A percentile compares a stretch with the other conserved stretches of the same genome.
These are phyloP conservation scores for Zizania latifolia DNA, from an alignment of 176 grass and related monocot genomes.

Conservation along the genomic window DNA sequence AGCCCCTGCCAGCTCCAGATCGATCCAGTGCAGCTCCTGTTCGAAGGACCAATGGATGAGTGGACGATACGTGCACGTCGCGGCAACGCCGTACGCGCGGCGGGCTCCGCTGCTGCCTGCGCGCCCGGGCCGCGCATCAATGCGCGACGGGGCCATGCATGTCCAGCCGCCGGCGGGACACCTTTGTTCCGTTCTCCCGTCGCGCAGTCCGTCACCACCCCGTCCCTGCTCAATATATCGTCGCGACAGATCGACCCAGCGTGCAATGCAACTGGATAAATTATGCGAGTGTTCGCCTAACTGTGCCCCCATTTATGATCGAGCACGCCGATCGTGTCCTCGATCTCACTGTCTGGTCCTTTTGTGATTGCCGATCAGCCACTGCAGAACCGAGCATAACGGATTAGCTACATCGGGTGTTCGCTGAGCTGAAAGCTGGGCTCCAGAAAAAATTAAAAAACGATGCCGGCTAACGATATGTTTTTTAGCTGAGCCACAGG, in stretches of 20 bases:
- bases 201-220: too few relatives aligned
- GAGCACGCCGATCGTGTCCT: neutral
- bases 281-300: neutral
- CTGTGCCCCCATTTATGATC: neutral
- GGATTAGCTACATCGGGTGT: neutral
- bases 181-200: neutral
- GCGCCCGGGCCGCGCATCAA: neutral
- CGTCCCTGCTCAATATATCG: too few relatives aligned
- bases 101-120: neutral
- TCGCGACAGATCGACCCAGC: neutral
- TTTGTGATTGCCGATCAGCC: neutral
- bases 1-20: neutral
- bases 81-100: neutral
- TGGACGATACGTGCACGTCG: neutral
- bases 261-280: neutral
- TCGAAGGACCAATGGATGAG: neutral
- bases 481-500: too few relatives aligned
- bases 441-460: neutral
- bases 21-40: neutral
- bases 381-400: slow-evolving; percentile 16
- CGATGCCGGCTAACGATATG: neutral
- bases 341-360: neutral
- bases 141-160: neutral
- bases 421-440: neutral
- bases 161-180: neutral